Percentiles rank a stretch among this genome's conserved stretches.
Evolutionary conservation across 768 basidiomycete species (phyloP).

Genomic region (Kwoniella sp.): DNA sequence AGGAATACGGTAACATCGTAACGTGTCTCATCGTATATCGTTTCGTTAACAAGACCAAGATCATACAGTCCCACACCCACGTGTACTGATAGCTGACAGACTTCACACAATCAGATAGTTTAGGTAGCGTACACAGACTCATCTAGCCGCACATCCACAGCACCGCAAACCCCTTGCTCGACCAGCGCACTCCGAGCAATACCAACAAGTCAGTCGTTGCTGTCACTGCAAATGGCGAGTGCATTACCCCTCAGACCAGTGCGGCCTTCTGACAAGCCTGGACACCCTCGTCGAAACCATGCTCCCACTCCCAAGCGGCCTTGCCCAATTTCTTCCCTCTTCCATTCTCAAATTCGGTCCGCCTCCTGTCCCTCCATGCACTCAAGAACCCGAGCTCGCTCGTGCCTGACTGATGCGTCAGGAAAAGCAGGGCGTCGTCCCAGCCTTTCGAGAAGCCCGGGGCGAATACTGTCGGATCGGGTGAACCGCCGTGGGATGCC

Average conservation of each 20-base stretch:
- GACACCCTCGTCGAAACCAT: slow-evolving; percentile 67
- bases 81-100: too few species aligned
- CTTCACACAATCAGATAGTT: too few species aligned
- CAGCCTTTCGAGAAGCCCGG: slow-evolving; percentile 71
- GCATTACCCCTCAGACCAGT: slow-evolving; percentile 17
- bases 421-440: slow-evolving; percentile 69
- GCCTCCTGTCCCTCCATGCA: slow-evolving; percentile 64
- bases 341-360: slow-evolving; percentile 59
- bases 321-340: slow-evolving; percentile 55
- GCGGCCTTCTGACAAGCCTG: slow-evolving; percentile 28
- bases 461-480: slow-evolving; percentile 70
- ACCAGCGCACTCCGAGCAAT: too few species aligned
- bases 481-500: slow-evolving; percentile 63
- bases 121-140: too few species aligned
- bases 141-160: too few species aligned
- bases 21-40: too few species aligned
- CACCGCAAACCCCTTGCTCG: too few species aligned
- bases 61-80: too few species aligned
- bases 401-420: slow-evolving; percentile 52
- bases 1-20: too few species aligned
- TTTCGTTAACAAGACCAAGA: too few species aligned
- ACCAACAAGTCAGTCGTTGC: too few species aligned
- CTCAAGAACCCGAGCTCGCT: slow-evolving; percentile 69
- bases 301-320: slow-evolving; percentile 64
- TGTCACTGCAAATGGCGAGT: too few species aligned